These are phyloP conservation scores for Oenanthe javanica DNA, from an alignment of 140 eudicot species.

Conservation along the genomic window DNA sequence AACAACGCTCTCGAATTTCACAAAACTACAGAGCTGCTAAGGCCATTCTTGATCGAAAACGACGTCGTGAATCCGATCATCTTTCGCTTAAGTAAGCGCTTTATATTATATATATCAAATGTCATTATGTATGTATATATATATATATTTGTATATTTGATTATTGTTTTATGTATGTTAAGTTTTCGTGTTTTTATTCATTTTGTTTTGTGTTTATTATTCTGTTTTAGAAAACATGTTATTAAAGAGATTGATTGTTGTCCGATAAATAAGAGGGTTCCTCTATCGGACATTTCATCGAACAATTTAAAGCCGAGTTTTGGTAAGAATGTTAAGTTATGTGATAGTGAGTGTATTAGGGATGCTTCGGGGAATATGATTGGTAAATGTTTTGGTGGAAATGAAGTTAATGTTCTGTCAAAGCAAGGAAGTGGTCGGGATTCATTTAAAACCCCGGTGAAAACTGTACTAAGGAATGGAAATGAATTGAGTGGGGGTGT, in stretches of 20 bases:
- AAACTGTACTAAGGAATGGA: not conserved
- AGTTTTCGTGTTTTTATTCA: not conserved
- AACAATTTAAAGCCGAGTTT: constrained; percentile 24
- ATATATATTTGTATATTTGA: not conserved
- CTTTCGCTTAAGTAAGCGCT: constrained; percentile 34
- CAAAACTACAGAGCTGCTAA: constrained; percentile 67
- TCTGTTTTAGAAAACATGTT: constrained; percentile 26
- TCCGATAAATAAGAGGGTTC: constrained; percentile 31
- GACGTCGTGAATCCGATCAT: constrained; percentile 27
- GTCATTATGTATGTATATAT: no score
- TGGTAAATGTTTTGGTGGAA: constrained; percentile 3
- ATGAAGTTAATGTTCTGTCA: not conserved
- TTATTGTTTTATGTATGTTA: not conserved
- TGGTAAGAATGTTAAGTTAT: constrained; percentile 14
- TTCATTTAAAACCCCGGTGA: constrained; percentile 23
- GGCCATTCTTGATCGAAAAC: constrained; percentile 66
- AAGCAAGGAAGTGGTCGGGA: constrained; percentile 16
- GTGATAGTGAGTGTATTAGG: constrained; percentile 13
- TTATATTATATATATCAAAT: no score
- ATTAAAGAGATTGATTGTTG: constrained; percentile 17
- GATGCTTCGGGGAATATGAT: constrained; percentile 5
- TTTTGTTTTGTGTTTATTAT: not conserved
- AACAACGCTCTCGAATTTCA: constrained; percentile 84
- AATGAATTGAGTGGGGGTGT: not conserved
- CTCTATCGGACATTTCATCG: constrained; percentile 49